Evolutionary conservation across 2,329 filamentous ascomycete genomes (phyloP).

Genomic region (Calonectria ilicicola): DNA sequence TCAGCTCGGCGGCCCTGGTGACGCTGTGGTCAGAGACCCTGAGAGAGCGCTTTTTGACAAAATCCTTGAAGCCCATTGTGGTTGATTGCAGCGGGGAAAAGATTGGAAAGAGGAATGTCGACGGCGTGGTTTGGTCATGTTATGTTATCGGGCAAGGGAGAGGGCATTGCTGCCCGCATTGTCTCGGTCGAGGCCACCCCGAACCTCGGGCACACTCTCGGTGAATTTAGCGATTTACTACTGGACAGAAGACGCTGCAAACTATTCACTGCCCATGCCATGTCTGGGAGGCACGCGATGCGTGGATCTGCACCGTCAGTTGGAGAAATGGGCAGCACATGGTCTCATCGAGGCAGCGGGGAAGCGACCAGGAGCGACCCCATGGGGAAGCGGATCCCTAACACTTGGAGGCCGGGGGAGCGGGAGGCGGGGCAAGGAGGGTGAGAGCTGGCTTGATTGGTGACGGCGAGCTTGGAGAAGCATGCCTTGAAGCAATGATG

Average conservation of each 20-base stretch:
- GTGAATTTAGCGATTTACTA: constrained; percentile 18
- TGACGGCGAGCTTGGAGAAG: background rate
- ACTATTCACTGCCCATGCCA: background rate
- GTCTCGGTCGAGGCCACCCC: constrained; percentile 30
- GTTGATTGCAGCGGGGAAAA: background rate
- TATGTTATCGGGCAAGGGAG: constrained; percentile 5
- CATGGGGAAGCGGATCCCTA: constrained; percentile 31
- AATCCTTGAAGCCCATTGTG: constrained; percentile 58
- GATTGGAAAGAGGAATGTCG: background rate
- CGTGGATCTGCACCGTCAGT: constrained; percentile 16
- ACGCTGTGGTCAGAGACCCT: constrained; percentile 55
- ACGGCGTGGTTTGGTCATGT: constrained; percentile 18
- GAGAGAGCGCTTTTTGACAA: constrained; percentile 59
- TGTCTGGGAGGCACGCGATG: background rate
- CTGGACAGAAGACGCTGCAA: background rate
- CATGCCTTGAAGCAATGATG: constrained; percentile 32
- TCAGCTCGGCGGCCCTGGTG: constrained; percentile 66
- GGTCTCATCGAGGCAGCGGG: constrained; percentile 17
- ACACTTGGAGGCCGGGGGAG: constrained; percentile 13
- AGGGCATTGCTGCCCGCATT: background rate
- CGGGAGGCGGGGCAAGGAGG: constrained; percentile 28
- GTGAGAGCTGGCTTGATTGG: constrained; percentile 28
- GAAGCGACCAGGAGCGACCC: constrained; percentile 18
- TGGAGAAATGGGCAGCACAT: background rate
- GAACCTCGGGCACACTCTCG: constrained; percentile 31